Conservation (phyloP, 768 basidiomycete genomes). For the Amanita thiersii region DNA sequence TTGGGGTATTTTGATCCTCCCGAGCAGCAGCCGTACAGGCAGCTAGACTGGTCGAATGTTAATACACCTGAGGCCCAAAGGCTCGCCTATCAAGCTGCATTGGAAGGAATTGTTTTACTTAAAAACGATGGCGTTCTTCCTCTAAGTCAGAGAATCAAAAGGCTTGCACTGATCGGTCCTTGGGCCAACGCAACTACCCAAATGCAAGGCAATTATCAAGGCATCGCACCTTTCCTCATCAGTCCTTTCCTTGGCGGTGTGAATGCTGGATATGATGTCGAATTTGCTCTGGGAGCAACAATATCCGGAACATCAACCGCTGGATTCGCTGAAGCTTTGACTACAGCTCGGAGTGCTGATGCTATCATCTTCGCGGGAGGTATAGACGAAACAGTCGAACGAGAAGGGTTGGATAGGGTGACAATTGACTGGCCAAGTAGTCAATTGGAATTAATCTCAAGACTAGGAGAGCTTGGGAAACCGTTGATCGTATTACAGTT, state of each 20-base stretch:
- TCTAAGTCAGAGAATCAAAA: conserved; percentile 33
- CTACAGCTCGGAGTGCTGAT: conserved; percentile 40
- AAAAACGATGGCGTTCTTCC: conserved; percentile 61
- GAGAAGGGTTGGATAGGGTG: conserved; percentile 37
- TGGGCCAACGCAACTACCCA: conserved; percentile 47
- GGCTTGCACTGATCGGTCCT: conserved; percentile 52
- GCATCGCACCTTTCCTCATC: conserved; percentile 46
- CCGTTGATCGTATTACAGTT: too few species aligned
- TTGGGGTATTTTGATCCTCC: too few species aligned
- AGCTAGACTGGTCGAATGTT: too few species aligned
- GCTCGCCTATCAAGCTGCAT: conserved; percentile 41
- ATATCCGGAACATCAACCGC: conserved; percentile 28
- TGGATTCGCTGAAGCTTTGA: conserved; percentile 44
- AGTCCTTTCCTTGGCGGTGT: conserved; percentile 43
- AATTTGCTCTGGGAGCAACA: conserved; percentile 33
- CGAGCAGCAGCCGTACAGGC: too few species aligned
- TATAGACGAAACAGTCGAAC: conserved; percentile 41
- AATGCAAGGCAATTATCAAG: conserved; percentile 54
- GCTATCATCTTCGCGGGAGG: conserved; percentile 47
- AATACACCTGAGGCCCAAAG: too few species aligned
- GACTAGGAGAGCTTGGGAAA: conserved; percentile 33
- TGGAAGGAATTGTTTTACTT: conserved; percentile 48
- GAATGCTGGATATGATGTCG: conserved; percentile 37
- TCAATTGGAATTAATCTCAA: conserved; percentile 40
- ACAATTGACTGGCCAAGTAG: conserved; percentile 47